Evolutionary conservation across 2,329 filamentous ascomycete genomes (phyloP).

Genomic region (Phialophora chinensis): DNA sequence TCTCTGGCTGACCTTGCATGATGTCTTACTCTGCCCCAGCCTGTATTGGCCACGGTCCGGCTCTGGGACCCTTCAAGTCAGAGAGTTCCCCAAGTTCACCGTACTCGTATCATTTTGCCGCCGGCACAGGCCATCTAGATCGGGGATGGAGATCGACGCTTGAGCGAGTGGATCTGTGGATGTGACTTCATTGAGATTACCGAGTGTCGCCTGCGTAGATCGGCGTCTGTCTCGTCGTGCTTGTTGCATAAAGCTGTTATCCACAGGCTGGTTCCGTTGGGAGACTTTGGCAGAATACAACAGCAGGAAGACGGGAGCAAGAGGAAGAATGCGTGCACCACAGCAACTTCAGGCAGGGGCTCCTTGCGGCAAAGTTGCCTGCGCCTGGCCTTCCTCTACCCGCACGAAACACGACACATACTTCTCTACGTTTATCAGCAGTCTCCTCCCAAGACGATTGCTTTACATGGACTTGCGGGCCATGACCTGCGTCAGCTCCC

Average conservation of each 20-base stretch:
- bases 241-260: neutral
- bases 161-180: neutral
- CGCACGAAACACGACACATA: neutral
- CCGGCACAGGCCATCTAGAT: neutral
- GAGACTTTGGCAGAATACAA: neutral
- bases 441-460: neutral
- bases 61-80: neutral
- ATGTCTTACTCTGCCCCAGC: neutral
- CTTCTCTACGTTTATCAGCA: neutral
- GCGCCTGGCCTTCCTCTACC: no score
- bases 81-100: neutral
- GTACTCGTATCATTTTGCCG: neutral
- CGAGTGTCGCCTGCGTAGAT: neutral
- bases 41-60: neutral
- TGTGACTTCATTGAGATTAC: neutral
- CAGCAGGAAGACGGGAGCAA: neutral
- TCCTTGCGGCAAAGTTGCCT: neutral
- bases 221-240: neutral
- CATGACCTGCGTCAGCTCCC: neutral
- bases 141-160: neutral
- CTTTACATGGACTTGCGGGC: neutral
- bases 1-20: slow-evolving; percentile 1
- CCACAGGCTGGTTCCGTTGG: neutral
- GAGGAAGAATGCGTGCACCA: neutral
- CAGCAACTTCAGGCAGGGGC: neutral